A percentile compares a stretch with the other conserved stretches of the same genome.
phyloP scores from a whole-genome alignment of 2,329 filamentous ascomycete genomes.

The Penicillium sp. region DNA sequence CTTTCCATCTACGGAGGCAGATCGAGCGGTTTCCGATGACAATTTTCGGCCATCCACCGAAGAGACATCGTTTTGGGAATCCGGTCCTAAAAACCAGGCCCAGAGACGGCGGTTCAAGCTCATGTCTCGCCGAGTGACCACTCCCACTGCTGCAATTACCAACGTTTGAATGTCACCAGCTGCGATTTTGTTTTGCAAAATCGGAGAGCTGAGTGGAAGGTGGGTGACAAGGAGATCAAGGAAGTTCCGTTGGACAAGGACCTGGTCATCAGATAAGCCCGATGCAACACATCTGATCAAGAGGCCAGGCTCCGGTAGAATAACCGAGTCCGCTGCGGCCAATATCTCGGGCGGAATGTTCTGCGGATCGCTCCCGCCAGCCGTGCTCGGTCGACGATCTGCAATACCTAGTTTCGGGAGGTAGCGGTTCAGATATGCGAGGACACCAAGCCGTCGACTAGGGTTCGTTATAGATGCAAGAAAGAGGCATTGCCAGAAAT shows the following conservation, averaged over 20 bases:
- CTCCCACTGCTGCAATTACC: conserved; percentile 76
- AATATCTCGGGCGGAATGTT: conserved; percentile 27
- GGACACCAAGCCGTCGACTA: conserved; percentile 76
- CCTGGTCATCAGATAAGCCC: conserved; percentile 79
- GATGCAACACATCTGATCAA: conserved; percentile 89
- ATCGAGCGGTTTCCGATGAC: conserved; percentile 26
- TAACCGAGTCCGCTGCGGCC: conserved; percentile 46
- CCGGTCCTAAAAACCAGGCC: conserved; percentile 91
- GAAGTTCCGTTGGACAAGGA: conserved; percentile 90
- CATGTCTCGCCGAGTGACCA: conserved; percentile 91
- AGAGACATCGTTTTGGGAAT: conserved; percentile 41
- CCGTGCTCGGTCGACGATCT: conserved; percentile 30
- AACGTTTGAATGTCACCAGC: conserved; percentile 75
- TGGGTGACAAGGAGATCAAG: conserved; percentile 89
- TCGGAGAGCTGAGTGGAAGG: conserved; percentile 76
- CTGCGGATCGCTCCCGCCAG: conserved; percentile 27
- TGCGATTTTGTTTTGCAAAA: conserved; percentile 73
- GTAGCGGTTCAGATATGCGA: conserved; percentile 78
- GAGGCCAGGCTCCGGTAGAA: conserved; percentile 81
- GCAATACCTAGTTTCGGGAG: conserved; percentile 66
- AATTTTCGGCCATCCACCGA: conserved; percentile 29
- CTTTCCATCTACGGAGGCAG: conserved; percentile 33
- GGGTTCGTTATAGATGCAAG: conserved; percentile 87
- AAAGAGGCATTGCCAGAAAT: conserved; percentile 99
- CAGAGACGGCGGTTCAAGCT: conserved; percentile 92